A percentile compares a stretch with the other conserved stretches of the same genome.
phyloP scores from a whole-genome alignment of 805 yeast species.

The Schwanniomyces sp. region DNA sequence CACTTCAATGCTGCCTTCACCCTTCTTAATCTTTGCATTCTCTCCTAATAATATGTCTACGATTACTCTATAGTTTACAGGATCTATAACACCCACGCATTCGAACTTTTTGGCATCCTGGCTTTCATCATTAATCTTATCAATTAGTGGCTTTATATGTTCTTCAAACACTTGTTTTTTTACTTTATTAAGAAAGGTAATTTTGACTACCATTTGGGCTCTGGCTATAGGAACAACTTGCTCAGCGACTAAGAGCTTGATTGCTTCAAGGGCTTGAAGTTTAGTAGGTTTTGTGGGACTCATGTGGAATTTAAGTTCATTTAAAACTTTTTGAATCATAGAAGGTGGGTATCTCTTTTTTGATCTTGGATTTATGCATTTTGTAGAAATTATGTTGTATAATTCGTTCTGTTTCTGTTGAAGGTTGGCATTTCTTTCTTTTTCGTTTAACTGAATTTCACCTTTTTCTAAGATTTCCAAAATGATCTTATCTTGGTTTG shows the following conservation, averaged over 20 bases:
- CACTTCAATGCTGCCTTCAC: conserved; percentile 74
- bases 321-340: conserved; percentile 85
- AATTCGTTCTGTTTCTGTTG: conserved; percentile 79
- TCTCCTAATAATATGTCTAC: conserved; percentile 59
- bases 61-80: conserved; percentile 73
- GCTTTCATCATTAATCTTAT: conserved; percentile 38
- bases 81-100: conserved; percentile 72
- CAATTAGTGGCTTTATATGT: conserved; percentile 34
- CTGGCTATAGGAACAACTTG: conserved; percentile 92
- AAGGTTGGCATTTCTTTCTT: conserved; percentile 78
- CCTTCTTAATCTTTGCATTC: conserved; percentile 42
- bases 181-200: conserved; percentile 56
- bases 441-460: conserved; percentile 91
- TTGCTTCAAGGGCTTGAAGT: conserved; percentile 88
- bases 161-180: conserved; percentile 39
- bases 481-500: conserved; percentile 73
- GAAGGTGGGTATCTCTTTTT: conserved; percentile 92
- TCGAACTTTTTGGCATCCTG: conserved; percentile 51
- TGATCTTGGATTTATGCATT: conserved; percentile 87
- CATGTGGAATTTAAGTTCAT: conserved; percentile 76
- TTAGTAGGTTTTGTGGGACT: conserved; percentile 75
- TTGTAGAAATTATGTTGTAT: conserved; percentile 78
- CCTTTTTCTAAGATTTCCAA: conserved; percentile 85
- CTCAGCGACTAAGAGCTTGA: conserved; percentile 67
- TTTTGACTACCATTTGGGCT: conserved; percentile 86